Percentiles rank a stretch among this genome's conserved stretches.
These are phyloP conservation scores for Termitomyces sp. DNA, from an alignment of 768 basidiomycete species.

Conservation along the genomic window DNA sequence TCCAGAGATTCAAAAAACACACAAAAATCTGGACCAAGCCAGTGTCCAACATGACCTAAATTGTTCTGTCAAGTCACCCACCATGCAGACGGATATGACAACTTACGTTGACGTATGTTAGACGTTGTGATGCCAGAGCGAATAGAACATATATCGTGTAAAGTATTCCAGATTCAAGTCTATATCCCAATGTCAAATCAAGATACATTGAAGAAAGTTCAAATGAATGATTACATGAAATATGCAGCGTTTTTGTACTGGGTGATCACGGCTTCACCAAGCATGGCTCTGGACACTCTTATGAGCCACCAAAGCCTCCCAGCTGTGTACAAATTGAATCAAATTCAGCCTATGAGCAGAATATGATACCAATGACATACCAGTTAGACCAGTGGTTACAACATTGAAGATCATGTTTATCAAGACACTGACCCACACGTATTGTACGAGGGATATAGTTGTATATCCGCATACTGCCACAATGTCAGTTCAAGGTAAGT, in stretches of 20 bases:
- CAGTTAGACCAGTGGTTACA: neutral
- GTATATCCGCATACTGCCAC: neutral
- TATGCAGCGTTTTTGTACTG: neutral
- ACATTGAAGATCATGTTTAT: neutral
- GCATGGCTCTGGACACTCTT: neutral
- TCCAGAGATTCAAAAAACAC: neutral
- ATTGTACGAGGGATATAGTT: neutral
- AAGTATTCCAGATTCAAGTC: neutral
- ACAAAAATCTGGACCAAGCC: neutral
- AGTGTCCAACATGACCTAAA: neutral
- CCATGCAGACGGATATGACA: neutral
- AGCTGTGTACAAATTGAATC: neutral
- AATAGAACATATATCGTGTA: neutral
- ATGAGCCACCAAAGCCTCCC: neutral
- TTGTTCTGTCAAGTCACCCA: neutral
- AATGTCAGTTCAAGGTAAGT: neutral
- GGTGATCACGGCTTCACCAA: neutral
- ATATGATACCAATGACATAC: neutral
- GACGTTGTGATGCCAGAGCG: neutral
- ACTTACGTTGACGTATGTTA: neutral
- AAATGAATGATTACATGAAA: neutral
- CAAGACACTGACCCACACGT: neutral
- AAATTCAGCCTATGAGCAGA: neutral
- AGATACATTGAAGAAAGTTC: neutral
- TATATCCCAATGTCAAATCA: neutral